phyloP scores from a whole-genome alignment of 345 rosid genomes.

The Cochlearia excelsa region DNA sequence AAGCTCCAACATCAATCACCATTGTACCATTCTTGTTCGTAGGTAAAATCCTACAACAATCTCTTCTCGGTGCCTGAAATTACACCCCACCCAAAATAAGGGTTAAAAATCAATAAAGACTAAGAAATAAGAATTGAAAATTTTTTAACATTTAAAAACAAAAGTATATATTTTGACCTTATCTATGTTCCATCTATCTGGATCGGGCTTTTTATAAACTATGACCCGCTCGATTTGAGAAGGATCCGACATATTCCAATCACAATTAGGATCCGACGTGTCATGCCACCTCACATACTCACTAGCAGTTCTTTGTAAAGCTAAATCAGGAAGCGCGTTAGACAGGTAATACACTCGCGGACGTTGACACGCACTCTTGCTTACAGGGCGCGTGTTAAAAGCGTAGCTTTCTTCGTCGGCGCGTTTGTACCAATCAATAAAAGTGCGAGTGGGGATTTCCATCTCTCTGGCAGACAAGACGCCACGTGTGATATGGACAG shows the following conservation, averaged over 20 bases:
- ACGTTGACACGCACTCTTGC: slow-evolving; percentile 42
- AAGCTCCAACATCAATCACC: slow-evolving; percentile 47
- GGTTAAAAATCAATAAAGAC: not conserved
- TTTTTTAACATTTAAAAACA: too few relatives aligned
- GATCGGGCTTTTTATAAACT: slow-evolving; percentile 47
- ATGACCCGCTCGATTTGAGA: slow-evolving; percentile 30
- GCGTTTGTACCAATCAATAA: slow-evolving; percentile 53
- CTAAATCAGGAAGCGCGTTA: slow-evolving; percentile 32
- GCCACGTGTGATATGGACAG: slow-evolving; percentile 56
- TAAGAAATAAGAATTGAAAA: not conserved
- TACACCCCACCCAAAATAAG: not conserved
- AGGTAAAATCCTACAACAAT: slow-evolving; percentile 50
- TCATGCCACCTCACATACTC: slow-evolving; percentile 39
- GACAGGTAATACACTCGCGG: slow-evolving; percentile 52
- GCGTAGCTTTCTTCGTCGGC: slow-evolving; percentile 37
- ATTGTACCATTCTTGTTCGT: slow-evolving; percentile 36
- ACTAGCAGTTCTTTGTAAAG: slow-evolving; percentile 38
- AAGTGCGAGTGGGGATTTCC: slow-evolving; percentile 53
- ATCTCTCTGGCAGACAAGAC: slow-evolving; percentile 49
- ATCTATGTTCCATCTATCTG: slow-evolving; percentile 48
- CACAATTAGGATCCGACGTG: slow-evolving; percentile 36
- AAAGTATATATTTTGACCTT: slow-evolving; percentile 7
- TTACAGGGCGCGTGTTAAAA: slow-evolving; percentile 55
- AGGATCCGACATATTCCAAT: slow-evolving; percentile 46
- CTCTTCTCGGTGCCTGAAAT: slow-evolving; percentile 55